These are phyloP conservation scores for Kazachstania sp. DNA, from an alignment of 1,139 yeast species.

Conservation along the genomic window DNA sequence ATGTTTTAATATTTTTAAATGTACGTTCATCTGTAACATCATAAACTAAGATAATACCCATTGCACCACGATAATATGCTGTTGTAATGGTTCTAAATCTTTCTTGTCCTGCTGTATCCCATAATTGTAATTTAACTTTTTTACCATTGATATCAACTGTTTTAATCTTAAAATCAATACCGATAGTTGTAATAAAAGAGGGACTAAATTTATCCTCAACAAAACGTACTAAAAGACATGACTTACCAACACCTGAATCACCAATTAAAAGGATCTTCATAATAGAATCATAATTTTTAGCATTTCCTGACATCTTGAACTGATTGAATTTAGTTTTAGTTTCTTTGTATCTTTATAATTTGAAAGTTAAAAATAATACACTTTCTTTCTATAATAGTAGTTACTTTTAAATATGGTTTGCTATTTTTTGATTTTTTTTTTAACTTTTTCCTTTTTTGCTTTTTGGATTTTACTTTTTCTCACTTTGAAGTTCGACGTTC, in stretches of 20 bases:
- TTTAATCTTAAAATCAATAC: slow-evolving; percentile 95
- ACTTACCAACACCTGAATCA: slow-evolving; percentile 96
- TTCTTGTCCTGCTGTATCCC: slow-evolving; percentile 99
- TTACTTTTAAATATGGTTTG: too few relatives aligned
- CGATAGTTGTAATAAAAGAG: slow-evolving; percentile 91
- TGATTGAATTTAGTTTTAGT: too few relatives aligned
- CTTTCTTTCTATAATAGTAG: too few relatives aligned
- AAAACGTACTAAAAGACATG: slow-evolving; percentile 86
- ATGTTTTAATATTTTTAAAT: slow-evolving; percentile 71
- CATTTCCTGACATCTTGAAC: not conserved
- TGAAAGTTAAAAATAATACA: too few relatives aligned
- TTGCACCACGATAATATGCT: slow-evolving; percentile 96
- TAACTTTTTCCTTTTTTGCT: not conserved
- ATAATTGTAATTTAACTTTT: slow-evolving; percentile 86
- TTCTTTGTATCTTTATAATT: too few relatives aligned
- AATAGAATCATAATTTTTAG: slow-evolving; percentile 82
- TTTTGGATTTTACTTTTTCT: not conserved
- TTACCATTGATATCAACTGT: slow-evolving; percentile 91
- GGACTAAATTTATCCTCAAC: slow-evolving; percentile 97
- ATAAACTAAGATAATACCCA: slow-evolving; percentile 92
- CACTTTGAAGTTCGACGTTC: not conserved
- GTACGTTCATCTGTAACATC: slow-evolving; percentile 94
- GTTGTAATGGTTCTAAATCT: slow-evolving; percentile 96
- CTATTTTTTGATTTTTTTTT: not conserved
- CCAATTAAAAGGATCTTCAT: slow-evolving; percentile 92